Evolutionary conservation across 495 filamentous ascomycete species (phyloP).

Genomic region (Penicillium dipodomyicola): DNA sequence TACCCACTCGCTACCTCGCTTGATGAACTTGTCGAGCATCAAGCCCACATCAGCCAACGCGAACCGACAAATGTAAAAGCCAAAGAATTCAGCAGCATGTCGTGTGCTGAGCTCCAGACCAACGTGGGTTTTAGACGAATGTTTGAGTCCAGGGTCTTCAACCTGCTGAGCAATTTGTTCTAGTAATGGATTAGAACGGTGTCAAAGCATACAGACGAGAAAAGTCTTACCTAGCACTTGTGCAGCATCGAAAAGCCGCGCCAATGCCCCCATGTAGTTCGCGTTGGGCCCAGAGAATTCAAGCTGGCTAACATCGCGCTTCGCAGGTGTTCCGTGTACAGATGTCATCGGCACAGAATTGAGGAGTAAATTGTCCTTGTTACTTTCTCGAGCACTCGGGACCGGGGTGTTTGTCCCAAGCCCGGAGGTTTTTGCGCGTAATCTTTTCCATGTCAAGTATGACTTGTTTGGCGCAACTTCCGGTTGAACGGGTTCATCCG

Average conservation of each 20-base stretch:
- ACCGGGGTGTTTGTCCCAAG: slow-evolving; percentile 44
- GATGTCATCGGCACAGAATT: slow-evolving; percentile 80
- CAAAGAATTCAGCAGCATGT: slow-evolving; percentile 97
- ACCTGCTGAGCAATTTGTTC: slow-evolving; percentile 96
- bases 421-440: slow-evolving; percentile 81
- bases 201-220: background rate
- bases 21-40: slow-evolving; percentile 95
- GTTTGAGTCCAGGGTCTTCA: slow-evolving; percentile 85
- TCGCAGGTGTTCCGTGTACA: slow-evolving; percentile 56
- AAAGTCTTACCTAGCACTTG: slow-evolving; percentile 82
- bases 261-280: slow-evolving; percentile 87
- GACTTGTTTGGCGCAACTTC: slow-evolving; percentile 57
- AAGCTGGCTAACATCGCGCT: slow-evolving; percentile 65
- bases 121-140: slow-evolving; percentile 80
- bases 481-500: slow-evolving; percentile 40
- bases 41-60: slow-evolving; percentile 78
- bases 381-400: slow-evolving; percentile 44
- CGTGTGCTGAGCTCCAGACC: slow-evolving; percentile 89
- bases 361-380: slow-evolving; percentile 61
- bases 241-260: slow-evolving; percentile 88
- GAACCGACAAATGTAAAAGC: slow-evolving; percentile 93
- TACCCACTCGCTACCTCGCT: slow-evolving; percentile 94
- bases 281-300: slow-evolving; percentile 80
- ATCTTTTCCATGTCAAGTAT: slow-evolving; percentile 76
- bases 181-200: slow-evolving; percentile 39